phyloP scores from a whole-genome alignment of 345 rosid genomes.

The Lumnitzera racemosa region DNA sequence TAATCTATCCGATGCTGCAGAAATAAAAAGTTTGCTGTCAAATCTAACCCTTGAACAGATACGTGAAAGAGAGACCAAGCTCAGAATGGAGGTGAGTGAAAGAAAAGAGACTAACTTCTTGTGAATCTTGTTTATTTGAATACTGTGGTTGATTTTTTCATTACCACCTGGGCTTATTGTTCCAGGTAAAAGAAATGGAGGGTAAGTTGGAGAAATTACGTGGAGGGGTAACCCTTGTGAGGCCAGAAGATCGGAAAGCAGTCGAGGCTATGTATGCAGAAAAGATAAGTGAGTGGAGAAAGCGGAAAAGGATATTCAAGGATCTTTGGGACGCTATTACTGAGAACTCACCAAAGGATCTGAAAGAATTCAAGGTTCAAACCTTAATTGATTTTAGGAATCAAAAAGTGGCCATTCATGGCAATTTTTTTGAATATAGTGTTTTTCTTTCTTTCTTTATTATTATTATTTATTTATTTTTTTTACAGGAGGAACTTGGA shows the following conservation, averaged over 20 bases:
- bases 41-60: constrained; percentile 76
- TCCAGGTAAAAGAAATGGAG: constrained; percentile 72
- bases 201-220: constrained; percentile 59
- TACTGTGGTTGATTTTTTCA: background rate
- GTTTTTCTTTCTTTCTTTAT: constrained; percentile 7
- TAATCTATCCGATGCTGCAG: constrained; percentile 27
- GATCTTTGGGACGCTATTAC: constrained; percentile 89
- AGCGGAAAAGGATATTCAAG: constrained; percentile 88
- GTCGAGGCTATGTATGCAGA: constrained; percentile 51
- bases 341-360: constrained; percentile 74
- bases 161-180: background rate
- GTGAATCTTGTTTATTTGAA: too few relatives aligned
- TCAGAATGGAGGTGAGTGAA: constrained; percentile 51
- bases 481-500: constrained; percentile 81
- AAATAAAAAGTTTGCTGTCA: constrained; percentile 59
- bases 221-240: constrained; percentile 67
- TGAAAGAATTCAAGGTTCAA: constrained; percentile 75
- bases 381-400: background rate
- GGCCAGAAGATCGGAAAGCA: constrained; percentile 69
- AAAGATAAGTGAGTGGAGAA: constrained; percentile 73
- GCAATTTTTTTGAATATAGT: constrained; percentile 1
- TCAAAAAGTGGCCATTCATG: constrained; percentile 1
- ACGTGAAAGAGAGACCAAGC: constrained; percentile 44
- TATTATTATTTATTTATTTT: too few relatives aligned
- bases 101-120: background rate